Base-by-base conservation (phyloP, 163 green algal species). In the Chlamydomonas reinhardtii region DNA sequence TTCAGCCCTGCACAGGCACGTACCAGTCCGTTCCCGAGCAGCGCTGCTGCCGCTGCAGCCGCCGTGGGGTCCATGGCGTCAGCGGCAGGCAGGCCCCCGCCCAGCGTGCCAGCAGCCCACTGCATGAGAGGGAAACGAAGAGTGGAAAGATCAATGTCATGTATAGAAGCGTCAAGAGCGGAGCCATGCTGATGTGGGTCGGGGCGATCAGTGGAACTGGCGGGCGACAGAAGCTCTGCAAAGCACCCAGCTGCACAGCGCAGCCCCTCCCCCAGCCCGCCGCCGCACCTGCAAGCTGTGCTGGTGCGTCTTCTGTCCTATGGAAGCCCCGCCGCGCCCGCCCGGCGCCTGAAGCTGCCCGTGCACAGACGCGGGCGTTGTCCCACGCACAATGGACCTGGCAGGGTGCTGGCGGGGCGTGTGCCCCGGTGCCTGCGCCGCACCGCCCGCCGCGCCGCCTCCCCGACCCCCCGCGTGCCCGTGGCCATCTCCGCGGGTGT, bases 11-110 rank as follows among this genome's bases (percentile, higher is more conserved):
- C 4, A 71, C 80, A 80, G 70, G 70, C 35, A 5, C 80, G 70
- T 8, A 79, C 69, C 17, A 80, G 56, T 11, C 80, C 80, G 70
- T 86, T 86, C 0, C 80, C 80, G 1, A 86, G 80, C 29, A 80
- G 65, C 2, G 80, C 79, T 8, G 79, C 79, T 2, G 79, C 80
- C 1, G 78, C 78, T 0, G 80, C 80, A 8, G 80, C 80, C 0
- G 70, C 80, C 16, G 79, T 70, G 15, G 69, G 56, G 15, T 79
- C 69, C 56, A 86, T 32, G 14, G 39, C 43, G 25, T 19, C 76
- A 15, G 65, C 31, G 29, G 43, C 56, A 19, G 48, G 48, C 48
- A 19, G 48, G 48, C 48, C 48, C 0, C 29, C 61, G 56, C 75
- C 75, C 22, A 37, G 61, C 37, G 62, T 37, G 2, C 31, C 61